Conservation (phyloP, 768 basidiomycete species). For the Tylopilus subfusipes region DNA sequence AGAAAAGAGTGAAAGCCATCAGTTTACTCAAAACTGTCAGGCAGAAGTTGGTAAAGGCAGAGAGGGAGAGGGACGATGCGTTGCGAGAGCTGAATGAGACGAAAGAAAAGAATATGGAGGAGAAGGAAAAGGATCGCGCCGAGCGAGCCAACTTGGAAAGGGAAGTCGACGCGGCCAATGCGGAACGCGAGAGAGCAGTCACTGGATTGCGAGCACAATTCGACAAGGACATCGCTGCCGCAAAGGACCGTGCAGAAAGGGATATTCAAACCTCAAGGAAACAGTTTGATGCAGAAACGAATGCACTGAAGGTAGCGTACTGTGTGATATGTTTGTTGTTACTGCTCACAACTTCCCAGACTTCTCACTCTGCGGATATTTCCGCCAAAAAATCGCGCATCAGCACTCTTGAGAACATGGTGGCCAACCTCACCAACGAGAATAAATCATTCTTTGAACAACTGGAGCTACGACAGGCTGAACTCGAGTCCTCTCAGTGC, state of each 20-base stretch:
- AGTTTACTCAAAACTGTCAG: conserved; percentile 91
- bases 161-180: conserved; percentile 59
- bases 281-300: conserved; percentile 75
- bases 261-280: conserved; percentile 62
- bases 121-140: conserved; percentile 40
- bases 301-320: conserved; percentile 61
- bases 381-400: conserved; percentile 59
- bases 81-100: conserved; percentile 50
- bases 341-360: conserved; percentile 39
- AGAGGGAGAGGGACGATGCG: conserved; percentile 87
- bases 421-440: conserved; percentile 66
- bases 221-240: conserved; percentile 61
- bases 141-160: conserved; percentile 54
- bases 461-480: conserved; percentile 84
- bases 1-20: conserved; percentile 93
- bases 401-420: conserved; percentile 61
- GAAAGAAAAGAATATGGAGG: conserved; percentile 52
- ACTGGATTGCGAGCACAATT: conserved; percentile 61
- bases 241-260: conserved; percentile 70
- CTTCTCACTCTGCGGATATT: conserved; percentile 64
- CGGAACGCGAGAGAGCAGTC: conserved; percentile 61
- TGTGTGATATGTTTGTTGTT: conserved; percentile 4
- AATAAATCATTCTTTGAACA: conserved; percentile 83
- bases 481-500: conserved; percentile 78
- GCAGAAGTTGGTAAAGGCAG: conserved; percentile 93